A percentile compares a stretch with the other conserved stretches of the same genome.
Conservation (phyloP, 768 basidiomycete genomes). For the Kwoniella dejecticola region DNA sequence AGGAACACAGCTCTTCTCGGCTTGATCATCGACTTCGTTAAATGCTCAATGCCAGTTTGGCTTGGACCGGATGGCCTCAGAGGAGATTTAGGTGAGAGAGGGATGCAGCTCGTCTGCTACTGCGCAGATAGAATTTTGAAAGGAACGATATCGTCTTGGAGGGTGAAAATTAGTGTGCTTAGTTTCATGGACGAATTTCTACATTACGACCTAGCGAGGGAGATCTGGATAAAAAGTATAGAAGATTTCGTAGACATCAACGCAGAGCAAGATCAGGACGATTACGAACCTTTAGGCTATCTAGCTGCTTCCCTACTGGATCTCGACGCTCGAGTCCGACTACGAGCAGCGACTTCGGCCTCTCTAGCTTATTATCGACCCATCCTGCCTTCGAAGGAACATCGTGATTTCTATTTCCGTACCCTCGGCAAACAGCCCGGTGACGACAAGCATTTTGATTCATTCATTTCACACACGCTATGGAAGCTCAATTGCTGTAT, state of each 20-base stretch:
- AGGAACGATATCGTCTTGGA: conserved; percentile 65
- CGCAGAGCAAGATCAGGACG: conserved; percentile 2
- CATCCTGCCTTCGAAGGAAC: conserved; percentile 71
- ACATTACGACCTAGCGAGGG: conserved; percentile 62
- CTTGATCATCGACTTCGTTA: conserved; percentile 65
- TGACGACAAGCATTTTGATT: conserved; percentile 62
- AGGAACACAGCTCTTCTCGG: conserved; percentile 63
- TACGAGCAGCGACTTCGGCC: conserved; percentile 68
- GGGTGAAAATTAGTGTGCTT: conserved; percentile 62
- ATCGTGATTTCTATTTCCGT: conserved; percentile 60
- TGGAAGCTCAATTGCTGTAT: conserved; percentile 83
- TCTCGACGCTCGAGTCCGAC: conserved; percentile 78
- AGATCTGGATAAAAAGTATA: conserved; percentile 58
- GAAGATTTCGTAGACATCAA: conserved; percentile 52
- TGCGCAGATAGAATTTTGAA: conserved; percentile 59
- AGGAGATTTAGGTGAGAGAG: conserved; percentile 58
- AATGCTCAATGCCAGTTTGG: conserved; percentile 66
- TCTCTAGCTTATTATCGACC: conserved; percentile 65
- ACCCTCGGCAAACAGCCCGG: conserved; percentile 31
- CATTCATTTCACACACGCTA: conserved; percentile 75
- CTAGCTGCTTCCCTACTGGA: conserved; percentile 63
- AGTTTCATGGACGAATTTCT: conserved; percentile 71
- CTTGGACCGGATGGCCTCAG: conserved; percentile 57
- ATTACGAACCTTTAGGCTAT: conserved; percentile 58
- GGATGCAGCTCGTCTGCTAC: conserved; percentile 63